A percentile compares a stretch with the other conserved stretches of the same genome.
phyloP scores from a whole-genome alignment of 192 early-diverging fungal genomes.

The Entomortierella parvispora region DNA sequence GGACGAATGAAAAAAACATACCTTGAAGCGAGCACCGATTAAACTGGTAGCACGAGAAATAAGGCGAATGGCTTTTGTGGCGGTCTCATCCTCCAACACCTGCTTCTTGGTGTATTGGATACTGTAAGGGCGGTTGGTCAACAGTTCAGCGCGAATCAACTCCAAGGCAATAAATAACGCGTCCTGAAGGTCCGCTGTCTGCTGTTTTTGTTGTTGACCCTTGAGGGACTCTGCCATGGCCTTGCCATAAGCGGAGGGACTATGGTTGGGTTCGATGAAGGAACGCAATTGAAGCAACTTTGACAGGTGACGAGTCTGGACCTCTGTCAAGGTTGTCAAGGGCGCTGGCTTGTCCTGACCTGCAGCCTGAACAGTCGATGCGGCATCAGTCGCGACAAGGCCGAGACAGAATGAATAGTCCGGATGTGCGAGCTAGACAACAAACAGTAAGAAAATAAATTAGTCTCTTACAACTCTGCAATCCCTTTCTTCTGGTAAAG shows the following conservation, averaged over 20 bases:
- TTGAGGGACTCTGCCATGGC: constrained; percentile 42
- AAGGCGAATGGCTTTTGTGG: constrained; percentile 50
- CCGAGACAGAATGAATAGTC: constrained; percentile 33
- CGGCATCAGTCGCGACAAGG: constrained; percentile 20
- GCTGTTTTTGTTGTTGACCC: constrained; percentile 14
- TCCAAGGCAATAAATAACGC: constrained; percentile 63
- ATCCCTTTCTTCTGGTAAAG: background rate
- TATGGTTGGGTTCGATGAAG: constrained; percentile 52
- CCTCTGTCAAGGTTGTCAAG: constrained; percentile 13
- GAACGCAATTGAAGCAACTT: constrained; percentile 40
- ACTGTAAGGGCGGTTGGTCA: constrained; percentile 60
- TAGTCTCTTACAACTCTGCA: background rate
- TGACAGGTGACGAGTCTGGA: constrained; percentile 33
- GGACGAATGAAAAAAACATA: too few species aligned
- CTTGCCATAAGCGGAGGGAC: constrained; percentile 55
- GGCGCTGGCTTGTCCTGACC: constrained; percentile 9
- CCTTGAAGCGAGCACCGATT: constrained; percentile 66
- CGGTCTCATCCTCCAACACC: constrained; percentile 53
- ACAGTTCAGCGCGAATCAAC: constrained; percentile 57
- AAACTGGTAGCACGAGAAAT: constrained; percentile 64
- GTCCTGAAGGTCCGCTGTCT: constrained; percentile 55
- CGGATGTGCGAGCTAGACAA: constrained; percentile 25
- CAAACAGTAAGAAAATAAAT: constrained; percentile 5
- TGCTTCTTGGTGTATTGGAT: constrained; percentile 52
- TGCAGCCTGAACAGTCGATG: constrained; percentile 14